Percentiles rank a stretch among this genome's conserved stretches.
These are phyloP conservation scores for Sporothrix variecibatus DNA, from an alignment of 2,329 filamentous ascomycete species.

Conservation along the genomic window DNA sequence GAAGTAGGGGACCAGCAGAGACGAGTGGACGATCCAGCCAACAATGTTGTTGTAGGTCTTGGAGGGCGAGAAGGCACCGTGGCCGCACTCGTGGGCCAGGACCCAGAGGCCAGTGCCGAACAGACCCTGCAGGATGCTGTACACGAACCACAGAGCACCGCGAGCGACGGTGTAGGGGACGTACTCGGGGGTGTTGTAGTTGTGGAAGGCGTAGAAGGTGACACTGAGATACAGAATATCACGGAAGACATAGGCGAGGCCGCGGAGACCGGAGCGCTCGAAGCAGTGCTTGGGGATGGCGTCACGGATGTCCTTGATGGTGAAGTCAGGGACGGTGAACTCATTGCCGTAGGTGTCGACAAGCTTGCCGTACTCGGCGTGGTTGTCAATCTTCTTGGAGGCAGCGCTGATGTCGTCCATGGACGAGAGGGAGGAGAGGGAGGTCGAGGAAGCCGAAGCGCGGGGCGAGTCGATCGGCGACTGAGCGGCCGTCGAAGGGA, in stretches of 20 bases:
- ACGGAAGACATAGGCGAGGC: slow-evolving; percentile 80
- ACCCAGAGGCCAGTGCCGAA: slow-evolving; percentile 96
- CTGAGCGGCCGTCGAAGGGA: slow-evolving; percentile 57
- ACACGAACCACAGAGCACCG: slow-evolving; percentile 62
- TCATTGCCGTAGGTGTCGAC: slow-evolving; percentile 93
- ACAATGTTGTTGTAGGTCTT: slow-evolving; percentile 87
- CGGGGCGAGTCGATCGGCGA: slow-evolving; percentile 63
- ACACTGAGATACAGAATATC: slow-evolving; percentile 71
- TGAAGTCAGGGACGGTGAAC: slow-evolving; percentile 91
- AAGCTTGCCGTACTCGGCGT: slow-evolving; percentile 61
- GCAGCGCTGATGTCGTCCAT: slow-evolving; percentile 61
- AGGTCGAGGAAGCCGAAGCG: slow-evolving; percentile 77
- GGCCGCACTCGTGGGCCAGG: slow-evolving; percentile 95
- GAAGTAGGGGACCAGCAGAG: slow-evolving; percentile 89
- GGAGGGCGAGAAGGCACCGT: slow-evolving; percentile 94
- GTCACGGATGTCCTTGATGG: slow-evolving; percentile 95
- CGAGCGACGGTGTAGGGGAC: slow-evolving; percentile 71
- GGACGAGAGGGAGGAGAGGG: slow-evolving; percentile 84
- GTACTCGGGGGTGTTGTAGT: slow-evolving; percentile 81
- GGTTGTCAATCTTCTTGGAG: slow-evolving; percentile 45
- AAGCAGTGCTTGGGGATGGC: slow-evolving; percentile 98
- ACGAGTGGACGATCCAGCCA: slow-evolving; percentile 87
- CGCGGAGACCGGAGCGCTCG: slow-evolving; percentile 74
- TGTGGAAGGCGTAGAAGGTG: slow-evolving; percentile 88
- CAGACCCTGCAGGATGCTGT: slow-evolving; percentile 83